Conservation (phyloP, 1,284 basidiomycete genomes). For the Athelia psychrophila region DNA sequence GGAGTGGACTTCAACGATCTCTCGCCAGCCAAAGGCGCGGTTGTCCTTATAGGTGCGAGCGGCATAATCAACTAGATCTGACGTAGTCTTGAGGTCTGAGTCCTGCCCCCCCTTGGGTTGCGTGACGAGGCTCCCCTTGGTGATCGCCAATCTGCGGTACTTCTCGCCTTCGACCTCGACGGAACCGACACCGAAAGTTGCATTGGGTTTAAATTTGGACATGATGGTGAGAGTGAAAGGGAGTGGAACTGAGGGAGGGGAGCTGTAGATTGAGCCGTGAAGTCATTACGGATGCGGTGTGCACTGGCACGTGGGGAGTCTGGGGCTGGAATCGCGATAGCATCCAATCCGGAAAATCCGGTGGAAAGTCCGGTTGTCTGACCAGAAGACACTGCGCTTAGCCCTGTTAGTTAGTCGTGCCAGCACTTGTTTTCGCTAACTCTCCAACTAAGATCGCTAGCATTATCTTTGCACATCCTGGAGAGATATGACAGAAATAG, state of each 20-base stretch:
- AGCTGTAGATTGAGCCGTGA: no score
- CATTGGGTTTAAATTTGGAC: constrained; percentile 17
- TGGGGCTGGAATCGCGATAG: no score
- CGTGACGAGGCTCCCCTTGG: constrained; percentile 68
- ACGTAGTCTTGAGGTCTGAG: constrained; percentile 83
- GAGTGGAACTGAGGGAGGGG: background rate
- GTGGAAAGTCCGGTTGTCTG: no score
- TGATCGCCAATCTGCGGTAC: constrained; percentile 65
- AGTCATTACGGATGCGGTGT: no score
- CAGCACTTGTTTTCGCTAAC: no score
- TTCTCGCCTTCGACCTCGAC: constrained; percentile 64
- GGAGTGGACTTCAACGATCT: constrained; percentile 70
- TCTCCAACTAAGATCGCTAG: no score
- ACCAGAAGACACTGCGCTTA: no score
- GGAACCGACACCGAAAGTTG: constrained; percentile 49
- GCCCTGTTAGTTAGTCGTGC: no score
- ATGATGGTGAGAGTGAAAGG: background rate
- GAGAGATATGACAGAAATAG: no score
- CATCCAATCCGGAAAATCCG: no score
- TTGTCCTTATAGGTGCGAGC: constrained; percentile 74
- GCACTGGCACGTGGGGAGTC: no score
- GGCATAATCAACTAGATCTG: constrained; percentile 76
- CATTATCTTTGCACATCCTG: no score
- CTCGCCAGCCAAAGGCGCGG: constrained; percentile 80
- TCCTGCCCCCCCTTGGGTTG: constrained; percentile 76